phyloP scores from a whole-genome alignment of 2,329 filamentous ascomycete species.

The Pseudopithomyces maydicus region DNA sequence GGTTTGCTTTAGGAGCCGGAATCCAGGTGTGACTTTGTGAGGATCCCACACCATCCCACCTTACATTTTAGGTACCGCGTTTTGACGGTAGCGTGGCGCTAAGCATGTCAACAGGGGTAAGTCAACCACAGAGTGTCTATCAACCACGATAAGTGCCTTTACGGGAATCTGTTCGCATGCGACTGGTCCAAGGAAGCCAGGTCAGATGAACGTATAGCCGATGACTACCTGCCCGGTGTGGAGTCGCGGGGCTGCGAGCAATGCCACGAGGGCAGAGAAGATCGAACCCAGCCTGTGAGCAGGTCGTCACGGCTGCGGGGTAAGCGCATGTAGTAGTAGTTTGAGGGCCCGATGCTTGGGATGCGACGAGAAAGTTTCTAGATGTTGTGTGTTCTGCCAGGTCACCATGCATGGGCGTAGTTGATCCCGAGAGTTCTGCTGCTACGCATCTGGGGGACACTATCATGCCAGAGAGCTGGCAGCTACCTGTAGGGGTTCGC shows the following conservation, averaged over 20 bases:
- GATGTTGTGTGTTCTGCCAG: too few relatives aligned
- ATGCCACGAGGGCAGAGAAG: not conserved
- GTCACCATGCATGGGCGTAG: too few relatives aligned
- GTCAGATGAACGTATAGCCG: not conserved
- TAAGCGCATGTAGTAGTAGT: not conserved
- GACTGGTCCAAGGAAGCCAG: not conserved
- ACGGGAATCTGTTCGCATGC: not conserved
- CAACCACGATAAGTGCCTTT: not conserved
- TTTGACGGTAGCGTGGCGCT: conserved; percentile 4
- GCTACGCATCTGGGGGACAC: too few relatives aligned
- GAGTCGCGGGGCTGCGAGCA: not conserved
- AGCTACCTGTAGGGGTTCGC: too few relatives aligned
- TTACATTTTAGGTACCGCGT: not conserved
- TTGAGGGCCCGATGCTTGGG: not conserved
- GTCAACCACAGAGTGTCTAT: not conserved
- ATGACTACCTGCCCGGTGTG: not conserved
- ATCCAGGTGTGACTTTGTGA: not conserved
- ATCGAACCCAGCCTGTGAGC: not conserved
- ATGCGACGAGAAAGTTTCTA: not conserved
- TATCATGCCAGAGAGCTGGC: too few relatives aligned
- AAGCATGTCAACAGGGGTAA: conserved; percentile 4
- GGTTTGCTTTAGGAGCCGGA: not conserved
- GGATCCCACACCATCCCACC: conserved; percentile 1
- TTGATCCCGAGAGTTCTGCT: too few relatives aligned
- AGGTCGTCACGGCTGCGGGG: not conserved